Conservation (phyloP, 148 eudicot species). For the Rhododendron simsii region DNA sequence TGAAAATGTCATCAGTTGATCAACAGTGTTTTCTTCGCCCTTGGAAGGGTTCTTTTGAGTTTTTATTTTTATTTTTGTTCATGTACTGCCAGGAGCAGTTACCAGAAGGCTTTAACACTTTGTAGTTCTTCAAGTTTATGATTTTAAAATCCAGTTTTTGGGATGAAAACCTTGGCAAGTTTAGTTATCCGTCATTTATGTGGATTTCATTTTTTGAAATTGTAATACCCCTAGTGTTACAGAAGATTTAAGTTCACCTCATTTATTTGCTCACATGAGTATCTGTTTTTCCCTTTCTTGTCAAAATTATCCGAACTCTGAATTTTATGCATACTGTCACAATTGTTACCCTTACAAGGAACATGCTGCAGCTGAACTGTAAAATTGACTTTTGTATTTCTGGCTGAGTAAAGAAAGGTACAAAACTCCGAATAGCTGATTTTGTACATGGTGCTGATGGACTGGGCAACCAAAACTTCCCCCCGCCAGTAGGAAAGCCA, state of each 20-base stretch:
- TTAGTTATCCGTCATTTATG: background rate
- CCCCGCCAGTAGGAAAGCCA: constrained; percentile 76
- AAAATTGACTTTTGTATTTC: constrained; percentile 16
- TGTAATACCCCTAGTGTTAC: background rate
- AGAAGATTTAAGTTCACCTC: background rate
- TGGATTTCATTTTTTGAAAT: background rate
- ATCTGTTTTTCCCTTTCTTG: background rate
- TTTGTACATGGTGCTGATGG: constrained; percentile 97
- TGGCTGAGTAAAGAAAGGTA: constrained; percentile 55
- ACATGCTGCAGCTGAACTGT: background rate
- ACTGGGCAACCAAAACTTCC: constrained; percentile 91
- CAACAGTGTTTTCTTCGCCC: background rate
- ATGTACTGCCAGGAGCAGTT: background rate
- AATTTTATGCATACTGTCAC: background rate
- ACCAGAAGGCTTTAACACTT: background rate
- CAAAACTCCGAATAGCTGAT: constrained; percentile 90
- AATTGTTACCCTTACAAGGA: background rate
- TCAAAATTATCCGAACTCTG: background rate
- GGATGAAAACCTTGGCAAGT: background rate
- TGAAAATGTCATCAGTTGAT: background rate
- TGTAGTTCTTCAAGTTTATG: background rate
- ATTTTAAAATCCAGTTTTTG: background rate
- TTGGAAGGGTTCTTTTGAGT: background rate
- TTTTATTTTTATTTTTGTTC: background rate
- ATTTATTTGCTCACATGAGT: background rate